Evolutionary conservation across 441 rosid genomes (phyloP).

Genomic region (Erodium texanum): DNA sequence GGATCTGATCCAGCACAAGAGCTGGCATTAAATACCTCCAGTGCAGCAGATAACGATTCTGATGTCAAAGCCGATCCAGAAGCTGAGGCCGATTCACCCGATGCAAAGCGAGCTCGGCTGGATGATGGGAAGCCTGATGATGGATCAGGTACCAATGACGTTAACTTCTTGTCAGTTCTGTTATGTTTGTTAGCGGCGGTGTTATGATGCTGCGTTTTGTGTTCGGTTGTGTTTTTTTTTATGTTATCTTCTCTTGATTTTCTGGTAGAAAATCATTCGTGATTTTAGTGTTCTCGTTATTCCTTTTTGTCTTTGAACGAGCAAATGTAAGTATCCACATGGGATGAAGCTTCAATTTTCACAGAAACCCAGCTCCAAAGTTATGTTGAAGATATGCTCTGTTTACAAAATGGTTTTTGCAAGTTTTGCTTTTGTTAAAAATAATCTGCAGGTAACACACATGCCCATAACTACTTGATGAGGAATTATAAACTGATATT

Average conservation of each 20-base stretch:
- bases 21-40: neutral
- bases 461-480: too few species aligned
- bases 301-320: too few species aligned
- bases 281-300: too few species aligned
- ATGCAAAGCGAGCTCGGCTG: constrained; percentile 53
- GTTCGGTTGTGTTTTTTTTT: neutral
- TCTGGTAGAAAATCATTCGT: too few species aligned
- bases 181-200: constrained; percentile 3
- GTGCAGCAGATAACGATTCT: constrained; percentile 16
- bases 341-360: too few species aligned
- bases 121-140: constrained; percentile 33
- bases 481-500: neutral
- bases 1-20: constrained; percentile 18
- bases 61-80: constrained; percentile 18
- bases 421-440: too few species aligned
- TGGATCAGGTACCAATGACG: constrained; percentile 29
- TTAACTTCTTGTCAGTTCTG: neutral
- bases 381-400: too few species aligned
- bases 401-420: too few species aligned
- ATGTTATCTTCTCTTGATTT: too few species aligned
- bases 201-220: neutral
- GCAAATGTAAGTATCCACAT: too few species aligned
- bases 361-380: too few species aligned
- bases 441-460: too few species aligned
- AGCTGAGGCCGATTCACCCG: constrained; percentile 29